Percentiles rank a stretch among this genome's conserved stretches.
Conservation (phyloP, 257 asterid species). For the Solanum sitiens region DNA sequence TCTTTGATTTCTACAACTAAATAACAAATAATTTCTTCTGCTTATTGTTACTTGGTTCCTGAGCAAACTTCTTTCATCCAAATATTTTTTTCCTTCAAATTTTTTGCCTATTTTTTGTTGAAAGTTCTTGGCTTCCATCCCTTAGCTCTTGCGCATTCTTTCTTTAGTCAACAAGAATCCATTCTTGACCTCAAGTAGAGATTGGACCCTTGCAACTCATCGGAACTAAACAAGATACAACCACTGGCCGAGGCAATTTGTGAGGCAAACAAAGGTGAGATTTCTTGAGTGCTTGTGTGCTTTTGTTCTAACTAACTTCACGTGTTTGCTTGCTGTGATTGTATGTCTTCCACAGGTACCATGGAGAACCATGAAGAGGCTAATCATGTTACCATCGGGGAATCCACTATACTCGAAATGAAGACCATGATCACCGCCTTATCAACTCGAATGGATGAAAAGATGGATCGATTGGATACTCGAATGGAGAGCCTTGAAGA, state of each 20-base stretch:
- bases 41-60: neutral
- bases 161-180: neutral
- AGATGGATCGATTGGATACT: no score
- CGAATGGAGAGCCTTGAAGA: neutral
- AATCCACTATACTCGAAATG: neutral
- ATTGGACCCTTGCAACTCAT: neutral
- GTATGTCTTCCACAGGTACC: neutral
- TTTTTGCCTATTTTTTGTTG: neutral
- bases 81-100: neutral
- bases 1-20: neutral
- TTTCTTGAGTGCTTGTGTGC: neutral
- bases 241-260: neutral
- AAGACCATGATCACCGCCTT: neutral
- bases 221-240: neutral
- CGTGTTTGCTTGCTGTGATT: neutral
- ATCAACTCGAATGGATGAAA: neutral
- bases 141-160: neutral
- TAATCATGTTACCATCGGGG: neutral
- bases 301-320: neutral
- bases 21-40: neutral
- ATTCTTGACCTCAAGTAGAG: neutral
- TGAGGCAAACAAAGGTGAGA: neutral
- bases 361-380: neutral
- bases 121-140: neutral
- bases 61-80: neutral